phyloP scores from a whole-genome alignment of 768 basidiomycete genomes.

The Clitopilus hobsonii region DNA sequence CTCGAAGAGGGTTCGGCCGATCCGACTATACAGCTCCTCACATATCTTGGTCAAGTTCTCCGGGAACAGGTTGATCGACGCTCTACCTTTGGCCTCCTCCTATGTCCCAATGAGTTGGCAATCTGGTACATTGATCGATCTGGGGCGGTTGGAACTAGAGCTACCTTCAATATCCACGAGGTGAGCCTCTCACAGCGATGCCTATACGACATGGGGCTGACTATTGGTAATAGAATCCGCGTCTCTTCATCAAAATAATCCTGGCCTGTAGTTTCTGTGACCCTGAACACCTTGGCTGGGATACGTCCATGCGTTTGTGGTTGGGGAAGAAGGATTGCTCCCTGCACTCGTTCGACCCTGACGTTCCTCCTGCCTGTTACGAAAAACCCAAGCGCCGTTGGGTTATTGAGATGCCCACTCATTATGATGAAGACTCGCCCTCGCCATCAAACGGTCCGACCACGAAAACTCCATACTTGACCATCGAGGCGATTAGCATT shows the following conservation, averaged over 20 bases:
- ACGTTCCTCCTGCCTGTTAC: neutral
- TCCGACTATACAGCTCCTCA: neutral
- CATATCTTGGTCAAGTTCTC: conserved; percentile 3
- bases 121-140: conserved; percentile 5
- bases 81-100: conserved; percentile 3
- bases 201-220: too few relatives aligned
- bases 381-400: too few relatives aligned
- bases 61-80: conserved; percentile 7
- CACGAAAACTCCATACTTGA: neutral
- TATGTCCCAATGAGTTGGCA: neutral
- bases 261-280: neutral
- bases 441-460: neutral
- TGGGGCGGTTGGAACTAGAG: conserved; percentile 3
- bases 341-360: neutral
- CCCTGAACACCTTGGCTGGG: neutral
- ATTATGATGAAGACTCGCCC: too few relatives aligned
- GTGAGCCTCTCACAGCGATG: too few relatives aligned
- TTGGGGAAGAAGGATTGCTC: neutral
- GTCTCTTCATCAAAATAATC: neutral
- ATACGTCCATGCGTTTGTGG: neutral
- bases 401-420: neutral
- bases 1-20: neutral
- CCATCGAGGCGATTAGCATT: neutral
- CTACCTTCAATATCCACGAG: conserved; percentile 5
- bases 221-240: too few relatives aligned